Conservation (phyloP, 257 asterid genomes). For the Gentiana dahurica region DNA sequence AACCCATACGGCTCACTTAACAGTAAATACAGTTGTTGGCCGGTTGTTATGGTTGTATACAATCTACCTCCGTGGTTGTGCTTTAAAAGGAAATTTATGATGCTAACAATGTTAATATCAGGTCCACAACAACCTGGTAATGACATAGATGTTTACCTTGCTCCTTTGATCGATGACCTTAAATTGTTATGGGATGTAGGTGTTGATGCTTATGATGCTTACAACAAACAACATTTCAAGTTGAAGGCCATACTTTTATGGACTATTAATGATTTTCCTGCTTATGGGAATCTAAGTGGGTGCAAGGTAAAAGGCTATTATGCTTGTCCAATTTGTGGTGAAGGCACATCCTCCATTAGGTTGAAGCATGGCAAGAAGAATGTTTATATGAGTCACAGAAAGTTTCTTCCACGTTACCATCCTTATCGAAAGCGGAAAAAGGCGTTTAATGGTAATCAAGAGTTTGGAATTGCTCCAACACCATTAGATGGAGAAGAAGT, state of each 20-base stretch:
- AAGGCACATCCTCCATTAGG: background rate
- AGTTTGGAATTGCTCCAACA: background rate
- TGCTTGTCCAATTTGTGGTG: background rate
- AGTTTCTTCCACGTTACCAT: constrained; percentile 3
- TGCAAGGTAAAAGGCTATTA: background rate
- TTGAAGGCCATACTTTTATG: constrained; percentile 3
- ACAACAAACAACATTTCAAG: no score
- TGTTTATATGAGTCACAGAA: constrained; percentile 3
- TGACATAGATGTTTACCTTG: no score
- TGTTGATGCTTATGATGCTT: no score
- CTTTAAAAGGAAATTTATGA: no score
- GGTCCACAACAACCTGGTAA: no score
- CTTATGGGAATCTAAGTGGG: constrained; percentile 2
- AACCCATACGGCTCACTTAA: no score
- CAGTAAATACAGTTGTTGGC: no score
- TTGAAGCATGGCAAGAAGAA: background rate
- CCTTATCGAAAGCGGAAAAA: background rate
- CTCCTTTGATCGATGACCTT: no score
- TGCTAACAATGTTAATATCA: no score
- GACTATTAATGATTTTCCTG: constrained; percentile 12
- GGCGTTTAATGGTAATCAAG: background rate
- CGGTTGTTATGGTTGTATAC: no score
- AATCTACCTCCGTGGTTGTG: no score
- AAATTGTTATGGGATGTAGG: no score
- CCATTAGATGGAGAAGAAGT: background rate